Evolutionary conservation across 306 rosid species (phyloP).

Genomic region (Sindora glabra): DNA sequence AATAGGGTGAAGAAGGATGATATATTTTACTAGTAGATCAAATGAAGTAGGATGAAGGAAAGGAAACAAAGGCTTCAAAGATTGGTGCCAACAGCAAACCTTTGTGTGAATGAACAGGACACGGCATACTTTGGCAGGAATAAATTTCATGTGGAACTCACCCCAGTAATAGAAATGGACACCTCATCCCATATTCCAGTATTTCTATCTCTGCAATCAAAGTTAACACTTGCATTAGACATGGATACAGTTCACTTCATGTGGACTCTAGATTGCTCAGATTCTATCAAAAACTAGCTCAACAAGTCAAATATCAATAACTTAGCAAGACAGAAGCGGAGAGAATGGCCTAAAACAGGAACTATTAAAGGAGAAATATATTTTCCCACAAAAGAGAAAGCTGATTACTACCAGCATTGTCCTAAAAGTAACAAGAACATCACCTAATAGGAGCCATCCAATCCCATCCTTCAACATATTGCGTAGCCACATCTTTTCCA

Average conservation of each 20-base stretch:
- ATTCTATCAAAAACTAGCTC: not conserved
- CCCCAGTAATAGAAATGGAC: slow-evolving; percentile 75
- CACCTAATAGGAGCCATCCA: slow-evolving; percentile 99
- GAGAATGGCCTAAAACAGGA: not conserved
- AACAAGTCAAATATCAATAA: no score
- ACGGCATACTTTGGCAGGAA: slow-evolving; percentile 5
- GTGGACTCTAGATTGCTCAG: slow-evolving; percentile 1
- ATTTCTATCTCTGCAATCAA: slow-evolving; percentile 79
- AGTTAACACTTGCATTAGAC: slow-evolving; percentile 17
- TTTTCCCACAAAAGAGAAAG: not conserved
- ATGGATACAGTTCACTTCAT: no score
- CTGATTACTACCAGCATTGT: not conserved
- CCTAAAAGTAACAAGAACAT: slow-evolving; percentile 20
- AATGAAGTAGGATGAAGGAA: not conserved
- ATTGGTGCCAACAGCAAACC: slow-evolving; percentile 1
- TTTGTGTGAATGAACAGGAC: not conserved
- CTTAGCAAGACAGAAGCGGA: not conserved
- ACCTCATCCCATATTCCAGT: slow-evolving; percentile 99
- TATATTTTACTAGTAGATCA: not conserved
- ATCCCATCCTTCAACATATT: slow-evolving; percentile 96
- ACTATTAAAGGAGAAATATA: not conserved
- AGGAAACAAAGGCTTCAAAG: slow-evolving; percentile 1
- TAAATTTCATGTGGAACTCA: slow-evolving; percentile 33
- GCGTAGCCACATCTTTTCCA: slow-evolving; percentile 92
- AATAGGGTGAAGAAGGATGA: not conserved